Conservation (phyloP, 2,329 filamentous ascomycete species). For the Keithomyces neogunnii region DNA sequence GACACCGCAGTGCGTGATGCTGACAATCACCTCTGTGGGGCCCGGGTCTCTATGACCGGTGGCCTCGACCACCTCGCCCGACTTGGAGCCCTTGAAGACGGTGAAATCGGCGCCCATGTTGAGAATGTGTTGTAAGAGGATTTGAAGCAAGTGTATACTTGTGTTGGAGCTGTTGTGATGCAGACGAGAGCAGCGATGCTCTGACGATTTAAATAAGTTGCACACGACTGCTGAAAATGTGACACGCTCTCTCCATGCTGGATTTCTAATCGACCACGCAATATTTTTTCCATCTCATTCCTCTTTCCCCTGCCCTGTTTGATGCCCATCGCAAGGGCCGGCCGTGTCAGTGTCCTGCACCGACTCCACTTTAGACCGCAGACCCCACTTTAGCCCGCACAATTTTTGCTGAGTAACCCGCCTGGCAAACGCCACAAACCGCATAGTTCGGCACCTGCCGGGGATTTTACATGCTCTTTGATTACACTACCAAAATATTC, state of each 20-base stretch:
- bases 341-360: neutral
- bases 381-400: neutral
- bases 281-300: no score
- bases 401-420: neutral
- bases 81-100: conserved; percentile 10
- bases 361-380: neutral
- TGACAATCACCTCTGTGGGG: conserved; percentile 12
- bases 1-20: conserved; percentile 13
- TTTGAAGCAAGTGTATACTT: neutral
- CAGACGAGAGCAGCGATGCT: neutral
- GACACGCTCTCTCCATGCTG: no score
- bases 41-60: conserved; percentile 5
- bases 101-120: conserved; percentile 7
- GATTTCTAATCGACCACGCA: no score
- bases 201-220: no score
- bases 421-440: neutral
- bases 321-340: no score
- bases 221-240: no score
- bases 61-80: conserved; percentile 8
- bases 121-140: neutral
- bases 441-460: neutral
- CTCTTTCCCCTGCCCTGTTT: no score
- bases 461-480: no score
- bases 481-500: no score
- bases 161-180: neutral